phyloP scores from a whole-genome alignment of 371 early-diverging fungal species.

The Mortierella polycephala region DNA sequence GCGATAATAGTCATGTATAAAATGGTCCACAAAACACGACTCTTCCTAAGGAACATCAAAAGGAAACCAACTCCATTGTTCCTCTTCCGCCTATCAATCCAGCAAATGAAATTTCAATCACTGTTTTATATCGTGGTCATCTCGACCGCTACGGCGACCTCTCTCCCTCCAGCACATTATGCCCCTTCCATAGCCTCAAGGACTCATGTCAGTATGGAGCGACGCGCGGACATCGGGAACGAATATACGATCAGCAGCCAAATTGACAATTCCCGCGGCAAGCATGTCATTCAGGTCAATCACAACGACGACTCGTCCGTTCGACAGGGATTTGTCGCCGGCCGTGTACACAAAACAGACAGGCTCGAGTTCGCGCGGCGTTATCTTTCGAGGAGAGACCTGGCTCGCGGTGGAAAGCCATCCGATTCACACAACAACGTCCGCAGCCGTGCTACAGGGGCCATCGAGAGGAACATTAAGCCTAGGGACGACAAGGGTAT shows the following conservation, averaged over 20 bases:
- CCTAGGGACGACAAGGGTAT: not conserved
- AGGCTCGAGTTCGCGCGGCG: slow-evolving; percentile 2
- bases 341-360: not conserved
- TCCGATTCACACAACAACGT: too few relatives aligned
- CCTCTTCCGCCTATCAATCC: too few relatives aligned
- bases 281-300: slow-evolving; percentile 13
- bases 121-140: too few relatives aligned
- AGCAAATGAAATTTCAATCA: too few relatives aligned
- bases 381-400: not conserved
- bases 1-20: too few relatives aligned
- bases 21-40: too few relatives aligned
- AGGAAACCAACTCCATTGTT: too few relatives aligned
- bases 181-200: not conserved
- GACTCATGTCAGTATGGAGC: not conserved
- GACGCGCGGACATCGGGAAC: slow-evolving; percentile 23
- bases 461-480: too few relatives aligned
- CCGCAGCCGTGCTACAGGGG: too few relatives aligned
- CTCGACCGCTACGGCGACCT: not conserved
- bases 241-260: slow-evolving; percentile 22
- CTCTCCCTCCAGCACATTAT: slow-evolving; percentile 16
- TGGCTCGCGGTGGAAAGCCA: too few relatives aligned
- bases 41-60: too few relatives aligned
- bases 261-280: slow-evolving; percentile 10
- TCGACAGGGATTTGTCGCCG: slow-evolving; percentile 13
- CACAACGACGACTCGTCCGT: slow-evolving; percentile 26